Evolutionary conservation across 2,329 filamentous ascomycete genomes (phyloP), one percentile per base, ranked within the genome.

Genomic region (Colletotrichum liriopes): DNA sequence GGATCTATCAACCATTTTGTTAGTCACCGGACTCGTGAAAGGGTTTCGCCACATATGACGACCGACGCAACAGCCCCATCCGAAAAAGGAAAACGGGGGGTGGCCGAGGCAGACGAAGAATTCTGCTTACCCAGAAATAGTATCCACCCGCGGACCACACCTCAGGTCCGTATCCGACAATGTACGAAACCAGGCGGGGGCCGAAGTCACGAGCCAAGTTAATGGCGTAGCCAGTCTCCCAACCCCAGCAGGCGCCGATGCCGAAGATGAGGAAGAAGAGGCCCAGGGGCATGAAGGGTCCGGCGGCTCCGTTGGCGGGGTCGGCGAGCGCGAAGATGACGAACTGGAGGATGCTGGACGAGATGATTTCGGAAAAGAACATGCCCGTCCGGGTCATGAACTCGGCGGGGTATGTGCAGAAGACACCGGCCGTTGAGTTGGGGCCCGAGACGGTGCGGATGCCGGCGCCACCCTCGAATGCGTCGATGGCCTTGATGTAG

Each of bases 211-310:
- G 87, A 45, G 92, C 92, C 52, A 93, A 81, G 77, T 94, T 94
- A 75, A 94, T 93, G 20, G 92, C 92, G 81, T 93, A 94, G 47
- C 93, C 92, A 1, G 92, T 94, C 79, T 94, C 89, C 91, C 91
- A 94, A 8, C 93, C 93, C 76, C 93, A 94, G 78, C 91, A 92
- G 41, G 91, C 90, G 23, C 92, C 92, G 29, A 94, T 90, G 9
- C 92, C 92, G 77, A 94, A 94, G 73, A 94, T 90, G 59, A 94
- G 83, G 81, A 94, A 93, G 82, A 93, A 93, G 7, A 94, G 81
- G 9, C 84, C 88, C 1, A 94, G 81, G 0, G 92, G 91, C 69
- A 89, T 85, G 32, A 90, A 75, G 1, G 85, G 83, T 0, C 89
- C 89, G 1, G 90, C 89, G 4, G 89, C 90, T 18, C 87, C 84